Evolutionary conservation across 2,329 filamentous ascomycete genomes (phyloP).

Genomic region (Alternaria viburni): DNA sequence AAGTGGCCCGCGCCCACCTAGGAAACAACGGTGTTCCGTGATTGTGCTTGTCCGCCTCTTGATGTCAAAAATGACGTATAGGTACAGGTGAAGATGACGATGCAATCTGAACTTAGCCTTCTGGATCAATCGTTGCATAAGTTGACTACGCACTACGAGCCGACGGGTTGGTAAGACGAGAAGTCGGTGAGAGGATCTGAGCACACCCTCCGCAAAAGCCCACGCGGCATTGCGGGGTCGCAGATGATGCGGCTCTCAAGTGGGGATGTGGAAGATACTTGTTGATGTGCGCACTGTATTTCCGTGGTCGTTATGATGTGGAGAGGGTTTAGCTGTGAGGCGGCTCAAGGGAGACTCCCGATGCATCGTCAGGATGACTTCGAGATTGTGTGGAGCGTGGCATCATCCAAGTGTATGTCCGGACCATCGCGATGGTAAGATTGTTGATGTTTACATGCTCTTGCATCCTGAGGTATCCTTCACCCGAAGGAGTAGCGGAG

Average conservation of each 20-base stretch:
- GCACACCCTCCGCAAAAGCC: not conserved
- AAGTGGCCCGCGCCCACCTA: not conserved
- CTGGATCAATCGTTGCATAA: not conserved
- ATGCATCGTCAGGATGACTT: not conserved
- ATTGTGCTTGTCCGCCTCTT: not conserved
- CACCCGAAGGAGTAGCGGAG: not conserved
- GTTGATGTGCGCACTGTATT: not conserved
- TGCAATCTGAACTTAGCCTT: not conserved
- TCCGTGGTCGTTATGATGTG: slow-evolving; percentile 1
- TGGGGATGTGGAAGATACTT: slow-evolving; percentile 3
- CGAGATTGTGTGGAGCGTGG: not conserved
- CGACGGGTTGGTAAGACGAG: not conserved
- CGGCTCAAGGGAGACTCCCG: not conserved
- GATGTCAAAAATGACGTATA: not conserved
- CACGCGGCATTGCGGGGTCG: slow-evolving; percentile 5
- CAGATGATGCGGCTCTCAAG: slow-evolving; percentile 3
- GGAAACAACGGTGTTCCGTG: not conserved
- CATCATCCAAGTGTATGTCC: not conserved
- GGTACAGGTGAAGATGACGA: not conserved
- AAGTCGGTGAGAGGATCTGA: slow-evolving; percentile 11
- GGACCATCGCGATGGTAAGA: not conserved
- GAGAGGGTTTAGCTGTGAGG: not conserved
- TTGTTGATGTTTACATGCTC: slow-evolving; percentile 1
- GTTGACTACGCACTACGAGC: not conserved
- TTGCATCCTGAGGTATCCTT: not conserved